Base-by-base conservation (phyloP, 257 asterid genomes). In the Nemophila menziesii region DNA sequence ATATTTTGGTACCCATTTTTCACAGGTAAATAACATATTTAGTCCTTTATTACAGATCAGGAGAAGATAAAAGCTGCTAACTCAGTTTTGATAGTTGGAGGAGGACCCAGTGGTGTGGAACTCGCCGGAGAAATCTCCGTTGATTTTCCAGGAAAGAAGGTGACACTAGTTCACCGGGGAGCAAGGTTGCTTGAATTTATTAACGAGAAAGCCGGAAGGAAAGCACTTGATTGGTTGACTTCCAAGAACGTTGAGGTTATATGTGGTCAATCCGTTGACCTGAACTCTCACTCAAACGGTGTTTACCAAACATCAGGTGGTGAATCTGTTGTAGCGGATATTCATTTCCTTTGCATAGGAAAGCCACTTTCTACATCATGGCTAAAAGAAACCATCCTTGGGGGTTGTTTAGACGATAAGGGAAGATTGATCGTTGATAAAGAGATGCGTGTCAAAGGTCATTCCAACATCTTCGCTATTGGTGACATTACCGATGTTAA, bases 21-120 rank as follows among this genome's bases (percentile, higher is more conserved):
- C n/a, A n/a, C n/a, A n/a, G n/a, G n/a, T n/a, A n/a, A n/a, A n/a
- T n/a, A n/a, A n/a, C n/a, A n/a, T n/a, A n/a, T n/a, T n/a, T n/a
- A n/a, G n/a, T 14, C 24, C 24, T 15, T 17, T 41, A 7, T 41
- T 34, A 29, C 72, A 82, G 97, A 86, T 44, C 66, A 79, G 18
- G 78, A 61, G 42, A 86, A 72, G 77, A 86, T 86, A 46, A 75
- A 62, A 59, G 63, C 82, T 0, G 71, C 97, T 3, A 59, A 60
- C 41, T 73, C 87, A 4, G 56, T 86, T 20, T 62, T 86, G 70
- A 60, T 82, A 36, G 66, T 86, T 37, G 94, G 97, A 63, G 97
- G 97, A 18, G 97, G 97, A 10, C 94, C 97, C 39, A 68, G 69
- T 21, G 94, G 97, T 42, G 97, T 86, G 10, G 97, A 86, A 55